Base-by-base conservation (phyloP, 768 basidiomycete genomes). In the Clitopilus hobsonii region DNA sequence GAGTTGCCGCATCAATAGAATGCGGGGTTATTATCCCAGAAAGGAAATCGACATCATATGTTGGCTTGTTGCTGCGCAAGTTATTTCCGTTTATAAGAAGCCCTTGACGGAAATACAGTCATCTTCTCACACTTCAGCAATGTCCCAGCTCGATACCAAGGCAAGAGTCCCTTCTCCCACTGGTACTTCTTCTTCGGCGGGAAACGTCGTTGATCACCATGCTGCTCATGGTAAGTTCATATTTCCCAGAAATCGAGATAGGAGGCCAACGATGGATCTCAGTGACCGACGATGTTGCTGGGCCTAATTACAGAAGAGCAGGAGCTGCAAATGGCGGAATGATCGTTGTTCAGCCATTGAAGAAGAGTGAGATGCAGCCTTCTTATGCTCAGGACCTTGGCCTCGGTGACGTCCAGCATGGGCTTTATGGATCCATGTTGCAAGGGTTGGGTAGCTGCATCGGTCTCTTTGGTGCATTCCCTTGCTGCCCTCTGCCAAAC, bases 361-460 rank as follows among this genome's bases (percentile, higher is more conserved):
- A 85, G 73, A 80, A 83, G 58, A 83, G 78, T 45, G 91, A 94
- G 72, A 93, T 94, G 91, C 91, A 94, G 87, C 93, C 90, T 2
- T 93, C 90, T 0, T 97, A 98, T 68, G 84, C 94, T 2, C 94
- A 98, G 71, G 92, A 95, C 68, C 71, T 94, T 38, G 93, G 94
- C 38, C 77, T 82, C 24, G 72, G 68, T 6, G 85, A 84, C 66
- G 90, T 95, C 51, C 84, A 83, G 3, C 94, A 96, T 69, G 93
- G 91, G 16, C 32, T 93, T 32, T 96, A 96, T 63, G 94, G 92
- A 4, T 88, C 89, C 5, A 74, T 91, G 66, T 75, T 94, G 60
- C 83, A 91, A 58, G 72, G 77, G 1, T 71, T 95, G 32, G 94
- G 94, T 1, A 51, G 72, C 0, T 72, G 77, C 61, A 69, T 91